Evolutionary conservation across 495 filamentous ascomycete species (phyloP).

Genomic region (Chaetomidium leptoderma): DNA sequence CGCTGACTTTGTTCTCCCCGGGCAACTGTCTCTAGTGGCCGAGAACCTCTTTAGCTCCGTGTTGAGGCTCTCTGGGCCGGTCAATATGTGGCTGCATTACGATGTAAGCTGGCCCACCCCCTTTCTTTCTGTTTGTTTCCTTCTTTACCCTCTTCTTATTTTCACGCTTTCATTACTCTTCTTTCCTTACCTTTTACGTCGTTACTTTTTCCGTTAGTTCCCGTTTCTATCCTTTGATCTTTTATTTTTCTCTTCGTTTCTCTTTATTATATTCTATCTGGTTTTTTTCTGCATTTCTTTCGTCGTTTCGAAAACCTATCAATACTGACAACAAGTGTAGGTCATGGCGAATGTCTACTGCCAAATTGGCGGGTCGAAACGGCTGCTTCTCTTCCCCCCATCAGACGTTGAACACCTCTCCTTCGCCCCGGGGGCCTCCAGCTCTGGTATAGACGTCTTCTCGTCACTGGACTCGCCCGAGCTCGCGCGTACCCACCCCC

Average conservation of each 20-base stretch:
- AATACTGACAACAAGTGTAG: conserved; percentile 29
- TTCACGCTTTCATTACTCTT: too few species aligned
- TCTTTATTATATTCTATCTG: too few species aligned
- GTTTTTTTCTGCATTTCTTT: too few species aligned
- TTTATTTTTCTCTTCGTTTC: too few species aligned
- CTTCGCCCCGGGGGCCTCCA: conserved; percentile 73
- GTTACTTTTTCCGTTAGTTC: too few species aligned
- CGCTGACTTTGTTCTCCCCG: conserved; percentile 66
- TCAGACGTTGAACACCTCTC: conserved; percentile 63
- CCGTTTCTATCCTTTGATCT: too few species aligned
- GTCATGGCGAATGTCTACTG: conserved; percentile 89
- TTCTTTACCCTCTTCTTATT: not conserved
- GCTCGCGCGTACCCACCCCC: conserved; percentile 56
- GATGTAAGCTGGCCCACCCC: conserved; percentile 52
- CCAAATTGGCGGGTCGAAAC: conserved; percentile 68
- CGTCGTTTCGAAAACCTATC: too few species aligned
- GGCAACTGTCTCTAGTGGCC: conserved; percentile 53
- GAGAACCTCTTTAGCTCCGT: conserved; percentile 73
- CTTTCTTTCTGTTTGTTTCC: not conserved
- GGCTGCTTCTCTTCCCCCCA: conserved; percentile 73
- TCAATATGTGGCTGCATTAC: conserved; percentile 91
- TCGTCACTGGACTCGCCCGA: conserved; percentile 30
- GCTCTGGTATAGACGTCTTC: conserved; percentile 70
- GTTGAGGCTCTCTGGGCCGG: conserved; percentile 72
- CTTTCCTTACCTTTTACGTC: too few species aligned